phyloP scores from a whole-genome alignment of 2,329 filamentous ascomycete species.

The Fonsecaea monophora region DNA sequence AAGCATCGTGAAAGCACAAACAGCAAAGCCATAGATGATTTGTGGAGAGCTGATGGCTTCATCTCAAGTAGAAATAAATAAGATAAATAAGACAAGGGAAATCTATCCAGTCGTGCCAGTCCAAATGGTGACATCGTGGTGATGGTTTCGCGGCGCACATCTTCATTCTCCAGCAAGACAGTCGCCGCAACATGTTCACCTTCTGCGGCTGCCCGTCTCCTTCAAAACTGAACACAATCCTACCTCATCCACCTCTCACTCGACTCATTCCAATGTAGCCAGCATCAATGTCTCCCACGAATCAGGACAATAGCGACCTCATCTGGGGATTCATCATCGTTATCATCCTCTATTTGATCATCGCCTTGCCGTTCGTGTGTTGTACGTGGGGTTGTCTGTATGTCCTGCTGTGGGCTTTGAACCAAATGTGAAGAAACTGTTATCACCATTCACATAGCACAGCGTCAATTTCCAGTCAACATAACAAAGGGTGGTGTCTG shows the following conservation, averaged over 20 bases:
- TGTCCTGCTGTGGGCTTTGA: background rate
- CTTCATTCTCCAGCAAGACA: background rate
- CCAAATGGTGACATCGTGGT: background rate
- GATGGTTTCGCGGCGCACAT: background rate
- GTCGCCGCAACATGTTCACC: background rate
- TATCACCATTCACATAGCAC: background rate
- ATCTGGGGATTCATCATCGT: conserved; percentile 1
- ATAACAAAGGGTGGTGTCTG: background rate
- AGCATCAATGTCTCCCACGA: background rate
- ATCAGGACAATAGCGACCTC: background rate
- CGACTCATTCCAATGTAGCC: background rate
- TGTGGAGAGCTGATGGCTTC: no score
- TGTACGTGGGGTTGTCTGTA: background rate
- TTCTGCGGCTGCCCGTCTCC: background rate
- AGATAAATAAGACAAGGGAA: no score
- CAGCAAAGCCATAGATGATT: background rate
- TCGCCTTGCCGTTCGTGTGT: background rate
- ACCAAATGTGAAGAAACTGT: background rate
- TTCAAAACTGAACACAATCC: background rate
- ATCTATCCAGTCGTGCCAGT: background rate
- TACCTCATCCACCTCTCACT: background rate
- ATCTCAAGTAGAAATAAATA: no score
- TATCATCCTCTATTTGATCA: background rate
- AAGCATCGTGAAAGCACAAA: background rate
- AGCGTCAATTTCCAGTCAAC: background rate